A percentile compares a stretch with the other conserved stretches of the same genome.
These are phyloP conservation scores for Colletotrichum endophyticum DNA, from an alignment of 2,329 filamentous ascomycete genomes.

Conservation along the genomic window DNA sequence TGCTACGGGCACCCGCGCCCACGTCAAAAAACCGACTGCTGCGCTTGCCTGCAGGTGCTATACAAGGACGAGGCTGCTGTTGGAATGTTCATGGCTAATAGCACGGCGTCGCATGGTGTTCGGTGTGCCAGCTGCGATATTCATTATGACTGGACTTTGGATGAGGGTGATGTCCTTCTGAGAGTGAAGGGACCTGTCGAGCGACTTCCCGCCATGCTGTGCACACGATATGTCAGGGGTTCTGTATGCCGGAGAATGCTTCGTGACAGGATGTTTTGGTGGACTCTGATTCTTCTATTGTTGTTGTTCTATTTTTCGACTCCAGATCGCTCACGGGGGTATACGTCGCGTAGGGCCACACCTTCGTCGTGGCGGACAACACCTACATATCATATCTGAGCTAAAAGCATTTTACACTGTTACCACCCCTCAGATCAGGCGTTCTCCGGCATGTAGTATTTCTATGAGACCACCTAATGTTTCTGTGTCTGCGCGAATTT, in stretches of 20 bases:
- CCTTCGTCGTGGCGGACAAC: too few species aligned
- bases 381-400: too few species aligned
- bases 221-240: rapidly evolving
- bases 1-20: not conserved
- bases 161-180: rapidly evolving
- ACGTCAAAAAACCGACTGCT: not conserved
- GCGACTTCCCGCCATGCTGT: not conserved
- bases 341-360: too few species aligned
- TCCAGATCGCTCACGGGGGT: too few species aligned
- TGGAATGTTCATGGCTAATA: not conserved
- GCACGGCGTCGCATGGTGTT: not conserved
- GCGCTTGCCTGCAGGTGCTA: not conserved
- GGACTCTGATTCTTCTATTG: too few species aligned
- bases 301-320: too few species aligned
- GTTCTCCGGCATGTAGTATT: too few species aligned
- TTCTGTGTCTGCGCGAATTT: too few species aligned
- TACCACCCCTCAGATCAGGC: too few species aligned
- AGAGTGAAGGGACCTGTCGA: not conserved
- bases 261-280: not conserved
- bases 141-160: not conserved
- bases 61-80: not conserved
- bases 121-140: not conserved
- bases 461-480: too few species aligned
- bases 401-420: too few species aligned
- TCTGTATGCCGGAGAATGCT: not conserved